Conservation (phyloP, 2,329 filamentous ascomycete genomes). For the Paecilomyces sp. region DNA sequence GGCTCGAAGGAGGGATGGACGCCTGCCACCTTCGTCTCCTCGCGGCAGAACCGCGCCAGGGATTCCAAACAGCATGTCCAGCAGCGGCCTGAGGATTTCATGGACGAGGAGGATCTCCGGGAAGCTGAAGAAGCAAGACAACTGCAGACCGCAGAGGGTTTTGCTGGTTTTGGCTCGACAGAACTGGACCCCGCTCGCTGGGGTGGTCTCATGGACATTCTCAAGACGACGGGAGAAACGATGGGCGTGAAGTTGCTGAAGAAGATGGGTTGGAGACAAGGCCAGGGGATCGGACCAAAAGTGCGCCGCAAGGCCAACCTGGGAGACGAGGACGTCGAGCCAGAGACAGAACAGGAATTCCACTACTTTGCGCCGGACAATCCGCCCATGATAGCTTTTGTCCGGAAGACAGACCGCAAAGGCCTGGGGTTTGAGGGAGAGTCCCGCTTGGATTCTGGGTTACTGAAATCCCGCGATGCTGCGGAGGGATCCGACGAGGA, state of each 20-base stretch:
- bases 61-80: constrained; percentile 47
- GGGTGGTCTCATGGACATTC: constrained; percentile 61
- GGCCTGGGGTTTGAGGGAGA: constrained; percentile 41
- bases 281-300: constrained; percentile 87
- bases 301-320: constrained; percentile 67
- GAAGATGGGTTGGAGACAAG: constrained; percentile 93
- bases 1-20: constrained; percentile 98
- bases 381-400: constrained; percentile 52
- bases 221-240: constrained; percentile 68
- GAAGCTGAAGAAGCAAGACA: constrained; percentile 73
- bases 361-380: constrained; percentile 85
- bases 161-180: constrained; percentile 67
- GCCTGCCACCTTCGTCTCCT: constrained; percentile 85
- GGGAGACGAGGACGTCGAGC: constrained; percentile 40
- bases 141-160: constrained; percentile 65
- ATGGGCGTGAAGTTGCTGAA: constrained; percentile 80
- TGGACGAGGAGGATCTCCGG: constrained; percentile 94
- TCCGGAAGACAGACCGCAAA: constrained; percentile 39
- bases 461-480: constrained; percentile 9
- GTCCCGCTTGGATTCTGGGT: constrained; percentile 19
- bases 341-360: constrained; percentile 38
- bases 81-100: constrained; percentile 80
- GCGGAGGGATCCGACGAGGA: constrained; percentile 24
- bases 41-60: constrained; percentile 69
- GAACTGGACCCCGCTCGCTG: constrained; percentile 46